Conservation (phyloP, 2,329 filamentous ascomycete species). For the Fusarium virguliforme region DNA sequence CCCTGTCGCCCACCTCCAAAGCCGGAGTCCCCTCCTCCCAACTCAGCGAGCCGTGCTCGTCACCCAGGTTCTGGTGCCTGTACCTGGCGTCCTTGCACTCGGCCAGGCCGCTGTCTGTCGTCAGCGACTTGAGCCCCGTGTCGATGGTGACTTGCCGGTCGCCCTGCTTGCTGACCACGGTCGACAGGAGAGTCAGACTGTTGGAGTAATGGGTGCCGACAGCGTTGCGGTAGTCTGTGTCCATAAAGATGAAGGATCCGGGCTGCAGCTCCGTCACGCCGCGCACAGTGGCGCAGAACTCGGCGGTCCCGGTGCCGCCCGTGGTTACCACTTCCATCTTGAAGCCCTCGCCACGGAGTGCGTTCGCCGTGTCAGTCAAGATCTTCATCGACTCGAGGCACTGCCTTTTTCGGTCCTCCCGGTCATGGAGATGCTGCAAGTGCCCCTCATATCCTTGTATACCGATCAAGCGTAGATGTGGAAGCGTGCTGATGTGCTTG, state of each 20-base stretch:
- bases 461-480: constrained; percentile 33
- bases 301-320: constrained; percentile 48
- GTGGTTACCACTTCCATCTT: constrained; percentile 36
- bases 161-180: constrained; percentile 37
- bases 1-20: constrained; percentile 30
- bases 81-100: constrained; percentile 43
- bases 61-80: constrained; percentile 16
- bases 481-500: constrained; percentile 16
- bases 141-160: constrained; percentile 41
- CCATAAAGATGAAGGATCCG: constrained; percentile 71
- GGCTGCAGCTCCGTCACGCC: constrained; percentile 70
- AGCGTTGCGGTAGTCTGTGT: constrained; percentile 70
- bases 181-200: constrained; percentile 51
- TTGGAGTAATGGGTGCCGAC: constrained; percentile 66
- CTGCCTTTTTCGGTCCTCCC: constrained; percentile 33
- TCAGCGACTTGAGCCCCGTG: constrained; percentile 35
- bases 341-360: constrained; percentile 12
- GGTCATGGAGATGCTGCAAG: constrained; percentile 38
- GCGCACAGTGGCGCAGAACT: constrained; percentile 67
- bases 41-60: constrained; percentile 38
- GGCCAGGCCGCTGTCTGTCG: constrained; percentile 38
- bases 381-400: constrained; percentile 35
- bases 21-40: constrained; percentile 29
- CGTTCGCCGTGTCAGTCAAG: constrained; percentile 24
- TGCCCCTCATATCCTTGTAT: constrained; percentile 44